Conservation (phyloP, 768 basidiomycete genomes). For the Pleurotus sapidus region DNA sequence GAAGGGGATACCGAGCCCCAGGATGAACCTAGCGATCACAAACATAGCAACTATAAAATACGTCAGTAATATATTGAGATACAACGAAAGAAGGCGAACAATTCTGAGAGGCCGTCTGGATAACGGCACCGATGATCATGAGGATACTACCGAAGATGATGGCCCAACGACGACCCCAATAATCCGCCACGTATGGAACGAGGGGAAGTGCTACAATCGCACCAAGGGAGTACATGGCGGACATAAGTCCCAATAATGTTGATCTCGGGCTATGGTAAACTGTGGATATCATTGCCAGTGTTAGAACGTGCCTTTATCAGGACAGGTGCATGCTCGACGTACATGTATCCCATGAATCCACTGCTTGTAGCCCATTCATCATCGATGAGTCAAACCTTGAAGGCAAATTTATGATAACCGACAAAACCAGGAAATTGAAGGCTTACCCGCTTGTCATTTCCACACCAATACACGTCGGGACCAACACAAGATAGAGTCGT, state of each 20-base stretch:
- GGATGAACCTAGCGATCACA: constrained; percentile 48
- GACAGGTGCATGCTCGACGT: constrained; percentile 9
- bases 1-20: constrained; percentile 61
- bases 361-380: constrained; percentile 62
- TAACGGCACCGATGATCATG: constrained; percentile 43
- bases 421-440: neutral
- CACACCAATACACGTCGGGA: constrained; percentile 60
- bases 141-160: constrained; percentile 50
- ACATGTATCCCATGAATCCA: constrained; percentile 57
- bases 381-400: constrained; percentile 56
- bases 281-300: constrained; percentile 16
- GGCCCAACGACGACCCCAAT: constrained; percentile 46
- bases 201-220: constrained; percentile 51
- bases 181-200: constrained; percentile 49
- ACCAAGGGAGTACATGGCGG: constrained; percentile 60
- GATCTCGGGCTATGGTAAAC: constrained; percentile 56
- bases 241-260: constrained; percentile 53
- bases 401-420: neutral
- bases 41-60: constrained; percentile 51
- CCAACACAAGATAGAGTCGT: constrained; percentile 49
- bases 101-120: constrained; percentile 46
- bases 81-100: constrained; percentile 29
- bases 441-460: constrained; percentile 56
- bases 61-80: neutral
- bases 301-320: too few relatives aligned